A percentile compares a stretch with the other conserved stretches of the same genome.
Evolutionary conservation across 2,329 filamentous ascomycete genomes (phyloP).

Genomic region (Colletotrichum lini): DNA sequence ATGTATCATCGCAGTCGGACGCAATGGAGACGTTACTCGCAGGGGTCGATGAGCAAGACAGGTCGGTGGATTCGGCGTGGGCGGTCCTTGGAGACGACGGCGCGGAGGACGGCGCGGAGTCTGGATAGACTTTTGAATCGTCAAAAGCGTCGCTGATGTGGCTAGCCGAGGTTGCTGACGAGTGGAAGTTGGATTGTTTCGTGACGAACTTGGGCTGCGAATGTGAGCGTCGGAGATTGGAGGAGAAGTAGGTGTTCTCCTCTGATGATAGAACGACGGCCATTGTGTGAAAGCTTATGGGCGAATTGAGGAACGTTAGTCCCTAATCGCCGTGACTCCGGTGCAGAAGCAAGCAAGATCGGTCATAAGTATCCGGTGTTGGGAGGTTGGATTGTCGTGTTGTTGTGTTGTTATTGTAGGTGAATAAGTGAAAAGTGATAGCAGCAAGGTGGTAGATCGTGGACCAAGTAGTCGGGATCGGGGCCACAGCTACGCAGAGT

Average conservation of each 20-base stretch:
- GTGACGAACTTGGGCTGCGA: slow-evolving; percentile 71
- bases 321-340: slow-evolving; percentile 33
- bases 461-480: slow-evolving; percentile 36
- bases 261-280: slow-evolving; percentile 71
- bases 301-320: slow-evolving; percentile 39
- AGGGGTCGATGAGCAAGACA: slow-evolving; percentile 74
- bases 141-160: slow-evolving; percentile 64
- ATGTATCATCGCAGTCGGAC: slow-evolving; percentile 66
- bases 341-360: slow-evolving; percentile 21
- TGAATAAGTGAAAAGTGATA: slow-evolving; percentile 1
- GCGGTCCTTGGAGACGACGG: slow-evolving; percentile 70
- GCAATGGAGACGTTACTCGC: slow-evolving; percentile 75
- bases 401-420: slow-evolving; percentile 24
- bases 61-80: slow-evolving; percentile 67
- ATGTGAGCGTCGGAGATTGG: slow-evolving; percentile 70
- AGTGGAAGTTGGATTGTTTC: slow-evolving; percentile 58
- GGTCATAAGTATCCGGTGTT: slow-evolving; percentile 26
- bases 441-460: slow-evolving; percentile 33
- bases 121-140: slow-evolving; percentile 58
- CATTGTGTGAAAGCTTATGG: slow-evolving; percentile 55
- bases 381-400: neutral
- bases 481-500: slow-evolving; percentile 16
- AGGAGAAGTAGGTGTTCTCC: slow-evolving; percentile 70
- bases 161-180: slow-evolving; percentile 60
- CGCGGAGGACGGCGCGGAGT: slow-evolving; percentile 66